phyloP scores from a whole-genome alignment of 345 rosid genomes.

The Brassica incana region DNA sequence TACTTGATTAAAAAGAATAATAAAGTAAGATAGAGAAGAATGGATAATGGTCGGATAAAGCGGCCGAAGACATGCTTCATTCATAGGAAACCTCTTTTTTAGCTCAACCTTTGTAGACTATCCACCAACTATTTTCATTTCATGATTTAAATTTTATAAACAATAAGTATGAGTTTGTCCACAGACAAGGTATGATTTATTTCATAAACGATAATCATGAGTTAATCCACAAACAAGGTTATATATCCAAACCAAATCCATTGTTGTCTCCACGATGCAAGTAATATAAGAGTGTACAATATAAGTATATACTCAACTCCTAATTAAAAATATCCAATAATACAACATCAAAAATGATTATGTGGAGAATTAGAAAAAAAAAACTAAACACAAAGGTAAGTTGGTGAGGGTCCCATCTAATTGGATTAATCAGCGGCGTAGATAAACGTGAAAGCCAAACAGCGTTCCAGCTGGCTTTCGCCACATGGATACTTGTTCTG shows the following conservation, averaged over 20 bases:
- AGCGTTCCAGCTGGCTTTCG: conserved; percentile 27
- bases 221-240: conserved; percentile 25
- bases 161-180: conserved; percentile 24
- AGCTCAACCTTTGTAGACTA: conserved; percentile 35
- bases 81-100: conserved; percentile 34
- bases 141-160: background rate
- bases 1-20: background rate
- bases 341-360: too few relatives aligned
- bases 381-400: background rate
- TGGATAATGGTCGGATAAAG: conserved; percentile 38
- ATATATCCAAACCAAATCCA: background rate
- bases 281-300: background rate
- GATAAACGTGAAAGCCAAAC: conserved; percentile 39
- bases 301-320: too few relatives aligned
- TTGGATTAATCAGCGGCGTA: conserved; percentile 36
- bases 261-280: background rate
- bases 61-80: conserved; percentile 40
- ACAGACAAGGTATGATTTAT: background rate
- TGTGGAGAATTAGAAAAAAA: background rate
- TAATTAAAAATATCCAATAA: background rate
- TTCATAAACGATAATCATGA: conserved; percentile 4
- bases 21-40: background rate
- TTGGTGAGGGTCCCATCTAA: conserved; percentile 32
- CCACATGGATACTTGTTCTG: conserved; percentile 8
- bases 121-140: conserved; percentile 1